Evolutionary conservation across 495 filamentous ascomycete genomes (phyloP), one percentile per base, ranked within the genome.

Genomic region (Chaetomium fimeti): DNA sequence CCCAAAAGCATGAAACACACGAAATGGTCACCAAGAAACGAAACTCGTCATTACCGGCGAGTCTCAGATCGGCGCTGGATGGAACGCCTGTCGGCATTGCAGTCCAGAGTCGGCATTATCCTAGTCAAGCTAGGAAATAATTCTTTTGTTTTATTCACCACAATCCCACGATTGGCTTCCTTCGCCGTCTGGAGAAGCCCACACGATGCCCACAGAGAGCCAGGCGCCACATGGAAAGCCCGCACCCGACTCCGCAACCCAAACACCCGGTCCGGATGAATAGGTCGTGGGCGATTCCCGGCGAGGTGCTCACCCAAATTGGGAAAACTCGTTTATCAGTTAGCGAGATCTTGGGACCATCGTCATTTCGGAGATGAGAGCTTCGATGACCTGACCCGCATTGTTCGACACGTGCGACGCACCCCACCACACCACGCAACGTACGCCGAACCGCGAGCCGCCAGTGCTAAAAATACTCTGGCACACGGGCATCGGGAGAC

Each of bases 351-450:
- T 61, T 36, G 57, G 61, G 61, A 24, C 32, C 61, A 48, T 53
- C 40, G 51, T 56, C 51, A 63, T 56, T 63, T 57, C 53, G 27
- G 53, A 40, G 38, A 55, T 42, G 36, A 47, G 22, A 63, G 52
- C 61, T 63, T 63, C 61, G 48, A 63, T 38, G 28, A 11, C 54
- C n/a, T 18, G 61, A 15, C 61, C 61, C 61, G 49, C 61, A 57
- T 63, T 48, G 54, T 63, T 63, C 61, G 52, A 63, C 61, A 63
- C 51, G 52, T 63, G 51, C 52, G 36, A 45, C 49, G 28, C 48
- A 54, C 59, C 56, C 57, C 57, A 60, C 57, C 57, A 15, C 57
- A 16, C 38, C 57, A 42, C 29, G 24, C 57, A 45, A 42, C 29
- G 24, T 42, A 45, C 43, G 42, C 20, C 27, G 32, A 22, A 43